These are phyloP conservation scores for Fusarium staphyleae DNA, from an alignment of 2,329 filamentous ascomycete genomes.

Conservation along the genomic window DNA sequence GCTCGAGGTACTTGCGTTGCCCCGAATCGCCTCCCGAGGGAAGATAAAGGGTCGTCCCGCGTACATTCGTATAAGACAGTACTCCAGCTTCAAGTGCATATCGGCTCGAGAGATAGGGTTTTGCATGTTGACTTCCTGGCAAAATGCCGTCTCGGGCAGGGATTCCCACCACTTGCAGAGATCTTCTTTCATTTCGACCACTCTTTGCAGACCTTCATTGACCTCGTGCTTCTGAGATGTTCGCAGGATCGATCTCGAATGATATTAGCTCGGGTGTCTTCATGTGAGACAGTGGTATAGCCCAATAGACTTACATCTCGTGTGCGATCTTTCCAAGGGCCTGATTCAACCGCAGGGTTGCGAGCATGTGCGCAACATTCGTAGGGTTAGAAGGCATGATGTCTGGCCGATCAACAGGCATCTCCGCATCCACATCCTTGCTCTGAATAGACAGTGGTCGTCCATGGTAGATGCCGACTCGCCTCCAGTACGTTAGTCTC, in stretches of 20 bases:
- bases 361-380: slow-evolving; percentile 56
- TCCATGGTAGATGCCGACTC: slow-evolving; percentile 63
- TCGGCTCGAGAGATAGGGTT: slow-evolving; percentile 55
- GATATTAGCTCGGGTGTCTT: slow-evolving; percentile 9
- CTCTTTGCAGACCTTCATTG: slow-evolving; percentile 44
- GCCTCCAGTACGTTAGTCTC: slow-evolving; percentile 45
- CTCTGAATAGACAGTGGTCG: slow-evolving; percentile 61
- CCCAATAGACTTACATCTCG: slow-evolving; percentile 46
- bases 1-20: slow-evolving; percentile 42
- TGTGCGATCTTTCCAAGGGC: slow-evolving; percentile 48
- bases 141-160: slow-evolving; percentile 44
- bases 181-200: slow-evolving; percentile 48
- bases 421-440: slow-evolving; percentile 60
- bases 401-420: slow-evolving; percentile 56
- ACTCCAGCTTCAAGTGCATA: slow-evolving; percentile 60
- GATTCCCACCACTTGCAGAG: slow-evolving; percentile 50
- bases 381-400: slow-evolving; percentile 51
- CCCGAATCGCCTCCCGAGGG: slow-evolving; percentile 40
- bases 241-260: slow-evolving; percentile 45
- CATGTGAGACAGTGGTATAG: not conserved
- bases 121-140: slow-evolving; percentile 50
- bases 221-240: slow-evolving; percentile 44
- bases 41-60: slow-evolving; percentile 62
- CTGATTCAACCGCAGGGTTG: slow-evolving; percentile 50
- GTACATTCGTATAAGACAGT: slow-evolving; percentile 61